A percentile compares a stretch with the other conserved stretches of the same genome.
Conservation (phyloP, 2,329 filamentous ascomycete species). For the Plectosphaerella sp. region DNA sequence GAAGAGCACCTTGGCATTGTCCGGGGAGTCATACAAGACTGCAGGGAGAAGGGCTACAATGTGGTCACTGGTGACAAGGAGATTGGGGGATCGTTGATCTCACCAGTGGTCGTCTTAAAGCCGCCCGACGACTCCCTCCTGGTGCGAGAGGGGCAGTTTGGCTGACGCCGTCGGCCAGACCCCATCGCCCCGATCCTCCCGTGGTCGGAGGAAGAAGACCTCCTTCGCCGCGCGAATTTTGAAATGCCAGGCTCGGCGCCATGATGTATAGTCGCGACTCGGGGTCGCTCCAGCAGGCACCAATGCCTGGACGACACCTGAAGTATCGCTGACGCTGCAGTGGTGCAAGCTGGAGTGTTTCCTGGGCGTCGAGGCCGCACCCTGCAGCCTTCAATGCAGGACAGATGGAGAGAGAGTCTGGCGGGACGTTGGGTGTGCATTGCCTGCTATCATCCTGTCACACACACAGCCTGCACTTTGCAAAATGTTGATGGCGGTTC, state of each 20-base stretch:
- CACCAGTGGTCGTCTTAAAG: slow-evolving; percentile 54
- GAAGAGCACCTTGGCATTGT: slow-evolving; percentile 57
- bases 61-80: slow-evolving; percentile 21
- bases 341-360: too few species aligned
- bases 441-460: slow-evolving; percentile 26
- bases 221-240: slow-evolving; percentile 50
- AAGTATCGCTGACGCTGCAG: too few species aligned
- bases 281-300: too few species aligned
- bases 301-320: too few species aligned
- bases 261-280: slow-evolving; percentile 55
- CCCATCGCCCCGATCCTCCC: slow-evolving; percentile 60
- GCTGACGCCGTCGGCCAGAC: slow-evolving; percentile 26
- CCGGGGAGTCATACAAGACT: slow-evolving; percentile 37
- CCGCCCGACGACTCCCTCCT: slow-evolving; percentile 52
- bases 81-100: slow-evolving; percentile 47
- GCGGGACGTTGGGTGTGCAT: slow-evolving; percentile 26
- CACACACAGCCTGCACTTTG: slow-evolving; percentile 24
- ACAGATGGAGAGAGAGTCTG: too few species aligned
- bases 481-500: slow-evolving; percentile 12
- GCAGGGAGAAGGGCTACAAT: slow-evolving; percentile 19
- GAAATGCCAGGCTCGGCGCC: slow-evolving; percentile 48
- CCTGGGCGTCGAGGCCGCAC: too few species aligned
- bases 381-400: too few species aligned
- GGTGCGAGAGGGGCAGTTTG: slow-evolving; percentile 45
- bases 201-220: slow-evolving; percentile 58